phyloP scores from a whole-genome alignment of 768 basidiomycete species.

The Trametes sanguinea region DNA sequence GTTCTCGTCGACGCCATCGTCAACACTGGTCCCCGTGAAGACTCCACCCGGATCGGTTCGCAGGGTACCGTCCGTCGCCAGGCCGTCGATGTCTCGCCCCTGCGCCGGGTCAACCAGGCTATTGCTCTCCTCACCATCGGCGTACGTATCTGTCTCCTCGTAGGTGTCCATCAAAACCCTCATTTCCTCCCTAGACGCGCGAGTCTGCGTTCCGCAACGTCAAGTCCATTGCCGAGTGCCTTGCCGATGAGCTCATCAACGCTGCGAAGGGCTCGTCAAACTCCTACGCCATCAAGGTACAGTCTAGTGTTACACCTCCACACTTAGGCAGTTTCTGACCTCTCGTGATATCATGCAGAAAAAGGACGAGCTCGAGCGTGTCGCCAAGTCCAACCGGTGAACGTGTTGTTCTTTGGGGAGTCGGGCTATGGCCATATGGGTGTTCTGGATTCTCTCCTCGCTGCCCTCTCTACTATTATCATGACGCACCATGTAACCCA shows the following conservation, averaged over 20 bases:
- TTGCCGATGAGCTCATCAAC: constrained; percentile 99
- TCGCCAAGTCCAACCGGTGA: constrained; percentile 99
- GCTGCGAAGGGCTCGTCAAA: constrained; percentile 99
- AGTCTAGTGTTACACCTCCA: constrained; percentile 17
- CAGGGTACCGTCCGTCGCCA: constrained; percentile 99
- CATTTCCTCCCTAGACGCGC: constrained; percentile 66
- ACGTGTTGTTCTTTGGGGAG: constrained; percentile 32
- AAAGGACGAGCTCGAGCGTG: constrained; percentile 99
- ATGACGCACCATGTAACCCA: constrained; percentile 35
- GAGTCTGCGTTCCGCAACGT: constrained; percentile 99
- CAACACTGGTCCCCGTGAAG: constrained; percentile 99
- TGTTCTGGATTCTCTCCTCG: constrained; percentile 27
- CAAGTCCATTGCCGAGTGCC: constrained; percentile 98
- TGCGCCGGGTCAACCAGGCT: constrained; percentile 97
- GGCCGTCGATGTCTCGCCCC: constrained; percentile 98
- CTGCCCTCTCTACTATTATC: constrained; percentile 25
- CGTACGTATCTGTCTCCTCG: constrained; percentile 52
- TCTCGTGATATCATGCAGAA: constrained; percentile 52
- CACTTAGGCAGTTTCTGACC: background rate
- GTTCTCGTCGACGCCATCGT: constrained; percentile 98
- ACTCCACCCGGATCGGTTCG: constrained; percentile 99
- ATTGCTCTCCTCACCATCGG: constrained; percentile 93
- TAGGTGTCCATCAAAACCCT: no score
- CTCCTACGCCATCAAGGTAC: constrained; percentile 99
- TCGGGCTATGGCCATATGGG: constrained; percentile 29